phyloP scores from a whole-genome alignment of 352 stramenopile genomes.

The Plasmopara muralis region DNA sequence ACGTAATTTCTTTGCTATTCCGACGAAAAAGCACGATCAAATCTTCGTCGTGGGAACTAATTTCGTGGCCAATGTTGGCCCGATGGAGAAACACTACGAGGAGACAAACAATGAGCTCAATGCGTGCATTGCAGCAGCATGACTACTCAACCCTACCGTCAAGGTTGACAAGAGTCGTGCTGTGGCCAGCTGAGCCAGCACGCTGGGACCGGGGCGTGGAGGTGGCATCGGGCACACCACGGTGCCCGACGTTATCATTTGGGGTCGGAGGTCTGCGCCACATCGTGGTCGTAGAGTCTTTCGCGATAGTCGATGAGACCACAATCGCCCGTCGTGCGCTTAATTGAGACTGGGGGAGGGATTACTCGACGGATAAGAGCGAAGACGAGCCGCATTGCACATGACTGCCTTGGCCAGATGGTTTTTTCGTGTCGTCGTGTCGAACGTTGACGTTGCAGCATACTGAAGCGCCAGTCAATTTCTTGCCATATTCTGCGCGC shows the following conservation, averaged over 20 bases:
- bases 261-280: slow-evolving; percentile 19
- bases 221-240: slow-evolving; percentile 17
- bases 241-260: slow-evolving; percentile 17
- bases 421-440: background rate
- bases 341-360: slow-evolving; percentile 22
- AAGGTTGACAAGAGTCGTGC: slow-evolving; percentile 66
- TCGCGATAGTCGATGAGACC: background rate
- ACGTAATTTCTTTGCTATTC: slow-evolving; percentile 76
- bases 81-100: slow-evolving; percentile 50
- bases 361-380: slow-evolving; percentile 6
- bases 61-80: slow-evolving; percentile 67
- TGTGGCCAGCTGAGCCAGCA: slow-evolving; percentile 15
- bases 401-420: slow-evolving; percentile 17
- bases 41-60: slow-evolving; percentile 61
- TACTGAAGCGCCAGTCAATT: no score
- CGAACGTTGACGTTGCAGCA: no score
- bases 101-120: background rate
- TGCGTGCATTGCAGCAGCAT: background rate
- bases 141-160: slow-evolving; percentile 27
- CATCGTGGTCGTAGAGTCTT: slow-evolving; percentile 23
- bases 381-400: slow-evolving; percentile 9
- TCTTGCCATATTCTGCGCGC: no score
- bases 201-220: slow-evolving; percentile 18
- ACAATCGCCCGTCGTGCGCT: slow-evolving; percentile 8
- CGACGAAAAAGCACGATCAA: slow-evolving; percentile 78